Base-by-base conservation (phyloP, 345 rosid species). In the Rhodamnia argentea region DNA sequence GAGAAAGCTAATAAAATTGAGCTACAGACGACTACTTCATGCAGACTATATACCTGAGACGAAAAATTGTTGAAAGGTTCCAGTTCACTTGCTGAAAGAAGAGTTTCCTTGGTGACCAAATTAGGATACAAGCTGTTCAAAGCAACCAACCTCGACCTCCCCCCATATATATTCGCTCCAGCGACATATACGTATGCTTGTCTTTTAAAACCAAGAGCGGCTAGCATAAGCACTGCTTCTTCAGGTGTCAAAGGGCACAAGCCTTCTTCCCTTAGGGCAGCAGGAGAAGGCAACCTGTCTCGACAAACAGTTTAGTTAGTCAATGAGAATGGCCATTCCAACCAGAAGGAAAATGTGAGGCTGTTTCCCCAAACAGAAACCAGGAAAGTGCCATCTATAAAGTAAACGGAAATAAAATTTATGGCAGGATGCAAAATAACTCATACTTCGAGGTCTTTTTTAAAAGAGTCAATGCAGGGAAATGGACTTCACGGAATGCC, bases 161-260 rank as follows among this genome's bases (percentile, higher is more conserved):
- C 99, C 58, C 99, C 99, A 55, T 96, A 95, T 75, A 95, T 95
- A 83, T 94, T 94, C 1, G 98, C 98, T 12, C 99, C 98, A 6
- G 99, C 99, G 54, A 97, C 94, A 57, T 89, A 97, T 76, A 96
- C 87, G 55, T 87, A 95, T 3, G 99, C 94, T 92, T 92, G 92
- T 40, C 99, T 91, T 85, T 88, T 92, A 90, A 97, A 97, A 83
- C 99, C 98, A 24, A 97, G 98, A 87, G 97, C 99, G 4, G 95
- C 96, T 82, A 97, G 98, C 97, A 95, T 94, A 53, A 96, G 99
- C 75, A 94, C 92, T 1, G 98, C 94, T 92, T 96, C 99, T 92
- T 97, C 99, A 11, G 99, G 99, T 52, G 98, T 90, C 87, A 97
- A 90, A 3, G 99, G 99, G 60, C 98, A 97, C 83, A 97, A 88